Base-by-base conservation (phyloP, 345 rosid species). In the Gossypium bickii region DNA sequence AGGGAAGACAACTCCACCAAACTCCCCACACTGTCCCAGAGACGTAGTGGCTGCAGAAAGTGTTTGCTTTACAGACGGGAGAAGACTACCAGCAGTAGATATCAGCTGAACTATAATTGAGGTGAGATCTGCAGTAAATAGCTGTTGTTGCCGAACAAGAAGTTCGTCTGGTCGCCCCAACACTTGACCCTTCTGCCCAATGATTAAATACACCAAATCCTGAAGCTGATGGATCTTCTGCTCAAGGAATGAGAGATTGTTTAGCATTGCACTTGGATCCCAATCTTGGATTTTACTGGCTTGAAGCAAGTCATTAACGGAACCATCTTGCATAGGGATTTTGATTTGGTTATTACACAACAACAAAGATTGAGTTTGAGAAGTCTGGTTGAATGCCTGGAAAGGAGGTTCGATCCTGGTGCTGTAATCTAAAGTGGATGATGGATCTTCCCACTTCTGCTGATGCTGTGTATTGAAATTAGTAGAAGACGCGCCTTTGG, bases 61-160 rank as follows among this genome's bases (percentile, higher is more conserved):
- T 70, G 83, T 87, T 73, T 84, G 87, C 87, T 87, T 90, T 74
- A 87, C 90, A 61, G 92, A 89, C 45, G 97, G 97, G 70, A 94
- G 92, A 81, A 94, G 97, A 77, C 89, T 92, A 67, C 97, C 97
- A 10, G 98, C 97, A 45, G 98, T 86, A 22, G 98, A 90, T 78
- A 94, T 94, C 80, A 94, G 74, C 83, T 94, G 98, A 70, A 89
- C 91, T 62, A 92, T 92, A 64, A 94, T 90, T 0, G 97, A 94
- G 77, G 97, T 92, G 70, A 94, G 91, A 84, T 94, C 97, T 2
- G 97, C 86, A 12, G 93, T 88, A 44, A 94, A 75, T 58, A 92
- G 90, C 73, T 92, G 98, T 74, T 91, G 93, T 52, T 88, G 88
- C 83, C 90, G 98, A 64, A 86, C 22, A n/a, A 75, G 81, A 47